Conservation (phyloP, 2,329 filamentous ascomycete genomes). For the Neofusicoccum sp. region DNA sequence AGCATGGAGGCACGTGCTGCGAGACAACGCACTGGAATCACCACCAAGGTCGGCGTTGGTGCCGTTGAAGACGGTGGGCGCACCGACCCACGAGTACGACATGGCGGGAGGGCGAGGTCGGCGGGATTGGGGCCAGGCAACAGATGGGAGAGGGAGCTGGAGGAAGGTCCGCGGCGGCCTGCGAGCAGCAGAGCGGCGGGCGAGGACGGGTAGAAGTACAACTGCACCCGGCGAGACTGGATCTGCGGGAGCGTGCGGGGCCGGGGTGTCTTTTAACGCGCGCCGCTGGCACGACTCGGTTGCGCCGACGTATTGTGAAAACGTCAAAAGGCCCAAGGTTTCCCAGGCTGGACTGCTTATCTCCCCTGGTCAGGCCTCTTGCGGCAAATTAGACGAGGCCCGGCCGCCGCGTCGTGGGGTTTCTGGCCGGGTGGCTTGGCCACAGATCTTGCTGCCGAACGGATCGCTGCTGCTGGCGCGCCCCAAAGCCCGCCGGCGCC, state of each 20-base stretch:
- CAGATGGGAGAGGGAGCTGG: neutral
- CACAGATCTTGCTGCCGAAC: neutral
- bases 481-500: neutral
- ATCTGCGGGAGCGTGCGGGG: slow-evolving; percentile 16
- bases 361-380: slow-evolving; percentile 5
- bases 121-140: neutral
- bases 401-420: slow-evolving; percentile 18
- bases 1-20: slow-evolving; percentile 4
- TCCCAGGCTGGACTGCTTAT: slow-evolving; percentile 10
- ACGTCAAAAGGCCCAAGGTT: slow-evolving; percentile 13
- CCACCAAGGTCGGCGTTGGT: slow-evolving; percentile 65
- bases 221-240: neutral
- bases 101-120: slow-evolving; percentile 31
- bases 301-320: slow-evolving; percentile 15
- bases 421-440: slow-evolving; percentile 7
- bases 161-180: neutral
- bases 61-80: slow-evolving; percentile 49
- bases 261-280: slow-evolving; percentile 12
- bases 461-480: neutral
- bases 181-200: neutral
- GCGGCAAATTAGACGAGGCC: slow-evolving; percentile 18
- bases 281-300: slow-evolving; percentile 8
- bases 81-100: slow-evolving; percentile 50
- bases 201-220: neutral
- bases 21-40: slow-evolving; percentile 65